Percentiles rank a stretch among this genome's conserved stretches.
These are phyloP conservation scores for Globisporangium paddicum DNA, from an alignment of 352 stramenopile species.

Conservation along the genomic window DNA sequence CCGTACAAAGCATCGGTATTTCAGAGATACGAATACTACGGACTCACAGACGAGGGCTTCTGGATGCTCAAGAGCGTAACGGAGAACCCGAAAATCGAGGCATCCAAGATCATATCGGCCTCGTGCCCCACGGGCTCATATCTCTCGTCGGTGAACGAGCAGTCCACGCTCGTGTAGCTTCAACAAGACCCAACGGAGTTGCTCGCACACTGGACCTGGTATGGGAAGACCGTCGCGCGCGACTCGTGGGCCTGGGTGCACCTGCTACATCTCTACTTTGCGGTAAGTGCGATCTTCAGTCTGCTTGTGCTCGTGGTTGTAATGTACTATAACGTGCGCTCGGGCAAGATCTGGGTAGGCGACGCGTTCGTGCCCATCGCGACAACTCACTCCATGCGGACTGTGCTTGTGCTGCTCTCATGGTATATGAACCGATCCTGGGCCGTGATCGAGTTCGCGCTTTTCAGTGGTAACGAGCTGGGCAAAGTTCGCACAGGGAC, in stretches of 20 bases:
- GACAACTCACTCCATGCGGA: background rate
- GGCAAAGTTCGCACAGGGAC: background rate
- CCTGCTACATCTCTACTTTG: background rate
- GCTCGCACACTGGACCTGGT: background rate
- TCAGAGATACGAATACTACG: constrained; percentile 17
- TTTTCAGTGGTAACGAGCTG: background rate
- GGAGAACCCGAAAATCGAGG: background rate
- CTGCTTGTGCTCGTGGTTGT: background rate
- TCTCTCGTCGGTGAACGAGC: background rate
- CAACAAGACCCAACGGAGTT: background rate
- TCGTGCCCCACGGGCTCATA: background rate
- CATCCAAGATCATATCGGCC: background rate
- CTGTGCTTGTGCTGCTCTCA: constrained; percentile 15
- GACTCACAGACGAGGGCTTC: constrained; percentile 15
- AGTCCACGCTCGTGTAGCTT: background rate
- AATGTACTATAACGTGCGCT: background rate
- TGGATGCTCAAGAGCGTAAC: constrained; percentile 23
- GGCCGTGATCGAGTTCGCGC: background rate
- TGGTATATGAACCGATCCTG: background rate
- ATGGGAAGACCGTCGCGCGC: background rate
- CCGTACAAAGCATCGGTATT: constrained; percentile 23
- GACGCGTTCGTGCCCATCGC: background rate
- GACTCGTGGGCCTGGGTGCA: background rate
- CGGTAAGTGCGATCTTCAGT: background rate
- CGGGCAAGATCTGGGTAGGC: background rate